Base-by-base conservation (phyloP, 208 protist genomes). In the Crithidia sp. region DNA sequence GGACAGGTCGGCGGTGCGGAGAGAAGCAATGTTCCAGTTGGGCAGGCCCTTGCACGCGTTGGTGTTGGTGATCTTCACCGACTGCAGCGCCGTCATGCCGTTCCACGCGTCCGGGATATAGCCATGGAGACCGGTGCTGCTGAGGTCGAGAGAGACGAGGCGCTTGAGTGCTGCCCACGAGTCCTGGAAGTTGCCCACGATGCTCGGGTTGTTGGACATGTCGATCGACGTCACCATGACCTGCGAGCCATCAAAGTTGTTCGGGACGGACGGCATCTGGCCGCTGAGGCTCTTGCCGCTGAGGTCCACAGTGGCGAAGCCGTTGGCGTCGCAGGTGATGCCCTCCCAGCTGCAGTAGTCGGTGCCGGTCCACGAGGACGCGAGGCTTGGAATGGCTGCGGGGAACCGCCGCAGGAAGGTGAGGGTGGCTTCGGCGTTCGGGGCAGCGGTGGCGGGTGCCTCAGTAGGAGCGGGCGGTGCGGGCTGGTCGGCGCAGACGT, bases 301-400 rank as follows among this genome's bases (percentile, higher is more conserved):
- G 7, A 75, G 39, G 61, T 68, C 14, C 40, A 75, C 62, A 37
- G 36, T 57, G 5, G 59, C 52, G n/a, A 55, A 8, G 41, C 65
- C 65, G 68, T 43, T 50, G 7, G 41, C 45, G 8, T 60, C 58
- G 68, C 68, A 74, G 7, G 16, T 59, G 50, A 74, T 39, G 28
- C 58, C 56, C 3, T 9, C 8, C 68, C 68, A 74, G 36, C 14
- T 66, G 68, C 68, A 74, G 58, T 59, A 74, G 58, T 74, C 41
- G 4, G 56, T 6, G 44, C 45, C 12, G 9, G 44, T 40, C 62
- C 62, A 67, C 9, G 14, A 4, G 10, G 10, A 12, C 45, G 8
- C 45, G 12, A 67, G 62, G 7, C 9, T 12, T 36, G 62, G 43
- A 14, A 67, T 37, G 28, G 43, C 43, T 5, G 47, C 4, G 5